Base-by-base conservation (phyloP, 257 asterid species). In the Coffea eugenioides region DNA sequence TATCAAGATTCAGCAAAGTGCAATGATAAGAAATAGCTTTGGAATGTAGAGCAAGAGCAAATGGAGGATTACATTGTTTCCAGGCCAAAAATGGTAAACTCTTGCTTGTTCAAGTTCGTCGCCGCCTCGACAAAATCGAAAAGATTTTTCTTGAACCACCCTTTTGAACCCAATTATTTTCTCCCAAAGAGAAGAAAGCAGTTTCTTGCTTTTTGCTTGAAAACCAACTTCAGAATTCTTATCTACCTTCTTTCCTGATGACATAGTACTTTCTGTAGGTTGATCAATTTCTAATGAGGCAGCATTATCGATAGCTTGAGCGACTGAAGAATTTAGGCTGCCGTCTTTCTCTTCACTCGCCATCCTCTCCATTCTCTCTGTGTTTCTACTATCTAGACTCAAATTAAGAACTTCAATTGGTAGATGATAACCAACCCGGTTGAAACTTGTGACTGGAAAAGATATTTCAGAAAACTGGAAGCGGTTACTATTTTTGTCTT, bases 71-170 rank as follows among this genome's bases (percentile, higher is more conserved):
- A 80, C 84, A 81, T 84, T 84, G 46, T 84, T 84, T 69, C 89
- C 86, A 15, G 86, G 88, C 88, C 88, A 84, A 48, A 84, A 84
- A 71, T 86, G 86, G 83, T 84, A 84, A 56, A 82, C 72, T 74
- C 84, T 84, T 20, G 84, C 76, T 59, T 45, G 73, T 71, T 64
- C 76, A 27, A 75, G 45, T 57, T 69, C 76, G 8, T 27, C 57
- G 69, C 31, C 31, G 31, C 82, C 73, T 3, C 67, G 49, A 57
- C 41, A 85, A 52, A n/a, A 11, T 46, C 43, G 74, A 54, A 48
- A 5, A 65, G 57, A 79, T 34, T 52, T 74, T 65, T 76, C 61
- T 9, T 71, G n/a, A 71, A 83, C 51, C 66, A 23, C 51, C 72
- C 69, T 66, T 73, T 43, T 74, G 10, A 70, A 68, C 13, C 45